A percentile compares a stretch with the other conserved stretches of the same genome.
Evolutionary conservation across 176 grass and related monocot genomes (phyloP).

Genomic region (Elymus sibiricus): DNA sequence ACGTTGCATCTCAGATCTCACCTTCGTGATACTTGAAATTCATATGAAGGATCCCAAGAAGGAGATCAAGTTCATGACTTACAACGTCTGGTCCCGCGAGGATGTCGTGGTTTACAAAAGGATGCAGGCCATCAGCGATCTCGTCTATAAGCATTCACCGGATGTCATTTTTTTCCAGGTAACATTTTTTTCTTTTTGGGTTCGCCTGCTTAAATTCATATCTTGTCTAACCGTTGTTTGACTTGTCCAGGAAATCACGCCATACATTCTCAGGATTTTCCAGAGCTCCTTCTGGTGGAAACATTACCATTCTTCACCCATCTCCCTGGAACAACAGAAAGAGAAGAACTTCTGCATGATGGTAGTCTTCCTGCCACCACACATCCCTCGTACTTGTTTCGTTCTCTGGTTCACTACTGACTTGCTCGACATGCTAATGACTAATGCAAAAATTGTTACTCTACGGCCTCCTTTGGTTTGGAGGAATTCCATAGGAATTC

Average conservation of each 20-base stretch:
- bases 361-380: background rate
- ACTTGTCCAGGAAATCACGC: background rate
- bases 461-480: too few species aligned
- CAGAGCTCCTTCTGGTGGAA: slow-evolving; percentile 9
- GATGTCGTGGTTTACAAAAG: background rate
- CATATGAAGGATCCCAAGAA: background rate
- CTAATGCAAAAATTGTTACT: too few species aligned
- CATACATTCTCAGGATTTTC: background rate
- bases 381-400: too few species aligned
- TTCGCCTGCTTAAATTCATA: background rate
- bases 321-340: background rate
- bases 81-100: slow-evolving; percentile 22
- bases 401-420: too few species aligned
- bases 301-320: background rate
- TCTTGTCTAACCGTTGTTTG: background rate
- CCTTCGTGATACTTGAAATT: background rate
- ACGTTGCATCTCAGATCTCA: background rate
- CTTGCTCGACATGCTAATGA: too few species aligned
- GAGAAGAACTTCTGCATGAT: background rate
- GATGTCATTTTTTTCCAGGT: slow-evolving; percentile 27
- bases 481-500: too few species aligned
- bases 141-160: background rate
- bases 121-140: background rate
- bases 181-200: background rate
- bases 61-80: slow-evolving; percentile 20